These are phyloP conservation scores for Sarocladium strictum DNA, from an alignment of 2,329 filamentous ascomycete species.

Conservation along the genomic window DNA sequence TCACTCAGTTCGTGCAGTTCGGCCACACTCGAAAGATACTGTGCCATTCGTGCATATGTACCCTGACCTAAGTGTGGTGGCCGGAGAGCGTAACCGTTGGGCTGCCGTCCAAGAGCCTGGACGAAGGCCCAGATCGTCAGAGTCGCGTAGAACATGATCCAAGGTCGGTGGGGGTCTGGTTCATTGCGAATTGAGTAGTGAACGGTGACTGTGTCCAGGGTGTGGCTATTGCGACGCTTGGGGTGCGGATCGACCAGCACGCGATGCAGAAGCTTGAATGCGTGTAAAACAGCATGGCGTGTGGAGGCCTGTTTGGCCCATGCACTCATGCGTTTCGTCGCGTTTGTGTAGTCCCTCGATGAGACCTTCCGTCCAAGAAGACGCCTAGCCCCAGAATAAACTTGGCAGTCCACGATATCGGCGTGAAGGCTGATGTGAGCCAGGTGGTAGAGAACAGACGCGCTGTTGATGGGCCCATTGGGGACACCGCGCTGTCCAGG, in stretches of 20 bases:
- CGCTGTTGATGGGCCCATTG: constrained; percentile 55
- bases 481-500: constrained; percentile 25
- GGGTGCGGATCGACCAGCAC: constrained; percentile 57
- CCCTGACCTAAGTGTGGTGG: constrained; percentile 32
- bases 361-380: constrained; percentile 69
- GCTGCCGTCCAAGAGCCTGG: constrained; percentile 61
- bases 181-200: constrained; percentile 73
- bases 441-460: constrained; percentile 76
- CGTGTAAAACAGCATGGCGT: constrained; percentile 77
- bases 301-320: constrained; percentile 75
- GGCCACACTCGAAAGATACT: constrained; percentile 57
- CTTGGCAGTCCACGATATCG: constrained; percentile 84
- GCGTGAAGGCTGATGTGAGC: constrained; percentile 87
- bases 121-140: constrained; percentile 86
- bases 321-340: constrained; percentile 67
- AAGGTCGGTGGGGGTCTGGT: constrained; percentile 76
- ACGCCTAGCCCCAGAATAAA: constrained; percentile 74
- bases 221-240: constrained; percentile 16
- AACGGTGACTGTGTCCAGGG: constrained; percentile 27
- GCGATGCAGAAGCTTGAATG: constrained; percentile 71
- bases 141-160: constrained; percentile 84
- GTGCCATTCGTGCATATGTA: constrained; percentile 30
- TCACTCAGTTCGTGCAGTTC: constrained; percentile 64
- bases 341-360: constrained; percentile 63
- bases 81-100: constrained; percentile 38